Base-by-base conservation (phyloP, 1,139 yeast species). In the Candida sp. region DNA sequence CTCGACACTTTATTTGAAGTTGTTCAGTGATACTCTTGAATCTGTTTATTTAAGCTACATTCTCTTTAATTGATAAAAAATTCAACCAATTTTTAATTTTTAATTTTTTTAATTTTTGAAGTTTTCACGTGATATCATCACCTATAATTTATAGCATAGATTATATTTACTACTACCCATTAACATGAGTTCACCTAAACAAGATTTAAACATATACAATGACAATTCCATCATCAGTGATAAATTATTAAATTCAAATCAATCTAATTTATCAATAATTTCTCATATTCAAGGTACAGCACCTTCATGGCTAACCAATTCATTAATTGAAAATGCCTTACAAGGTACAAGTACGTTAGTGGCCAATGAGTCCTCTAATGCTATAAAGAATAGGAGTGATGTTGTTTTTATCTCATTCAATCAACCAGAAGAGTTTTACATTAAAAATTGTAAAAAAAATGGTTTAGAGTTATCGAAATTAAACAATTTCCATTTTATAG, bases 241-340 rank as follows among this genome's bases (percentile, higher is more conserved):
- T 45, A 49, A 41, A 34, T 45, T 55, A 44, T 53, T 57, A 53
- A 61, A 48, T 34, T 63, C 61, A 1, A 27, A 39, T 2, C 12
- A 45, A 2, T 59, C 67, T 3, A 52, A 54, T 38, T 54, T 81
- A 34, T 68, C 79, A 1, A 55, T 80, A 1, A 63, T 86, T 2
- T 73, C 87, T 0, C 77, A 83, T 48, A 68, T 73, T 1, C 79
- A 76, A 47, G 85, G 87, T 0, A 84, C 89, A 0, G 73, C 81
- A 19, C 83, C 95, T 1, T 59, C 78, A 4, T 87, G 95, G 95
- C 64, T 87, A 30, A 57, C 79, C 5, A 75, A 68, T 35, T 66
- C 78, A 3, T 53, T 79, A 30, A 59, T 77, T 7, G 82, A 78
- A 52, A 73, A 66, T 47, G 57, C 73, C 11, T 48, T 78, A 15